These are phyloP conservation scores for Trichoderma arundinaceum DNA, from an alignment of 2,329 filamentous ascomycete genomes.

Conservation along the genomic window DNA sequence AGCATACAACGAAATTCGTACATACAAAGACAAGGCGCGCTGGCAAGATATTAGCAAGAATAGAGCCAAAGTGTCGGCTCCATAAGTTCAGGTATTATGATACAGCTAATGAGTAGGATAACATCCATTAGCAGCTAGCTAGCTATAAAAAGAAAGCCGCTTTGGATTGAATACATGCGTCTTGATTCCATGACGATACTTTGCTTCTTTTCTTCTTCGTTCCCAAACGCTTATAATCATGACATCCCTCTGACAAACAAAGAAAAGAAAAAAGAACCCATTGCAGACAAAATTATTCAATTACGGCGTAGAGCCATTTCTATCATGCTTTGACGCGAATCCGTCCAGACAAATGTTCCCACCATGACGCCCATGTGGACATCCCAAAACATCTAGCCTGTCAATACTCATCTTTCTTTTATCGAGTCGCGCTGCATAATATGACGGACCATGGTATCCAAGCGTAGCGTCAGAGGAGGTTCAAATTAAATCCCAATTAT, in stretches of 20 bases:
- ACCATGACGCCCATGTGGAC: slow-evolving; percentile 34
- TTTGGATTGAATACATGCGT: slow-evolving; percentile 6
- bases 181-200: background rate
- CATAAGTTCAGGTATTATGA: slow-evolving; percentile 1
- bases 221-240: slow-evolving; percentile 10
- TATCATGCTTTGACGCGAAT: slow-evolving; percentile 34
- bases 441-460: slow-evolving; percentile 29
- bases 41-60: background rate
- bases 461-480: slow-evolving; percentile 36
- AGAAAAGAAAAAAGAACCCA: background rate
- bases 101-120: background rate
- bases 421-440: slow-evolving; percentile 15
- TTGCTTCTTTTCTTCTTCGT: background rate
- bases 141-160: background rate
- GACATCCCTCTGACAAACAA: slow-evolving; percentile 25
- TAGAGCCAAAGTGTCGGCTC: background rate
- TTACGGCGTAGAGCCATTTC: slow-evolving; percentile 37
- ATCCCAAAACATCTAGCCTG: slow-evolving; percentile 32
- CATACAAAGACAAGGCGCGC: background rate
- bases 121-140: slow-evolving; percentile 8
- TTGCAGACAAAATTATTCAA: slow-evolving; percentile 35
- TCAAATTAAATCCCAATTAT: slow-evolving; percentile 27
- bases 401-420: slow-evolving; percentile 30
- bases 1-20: slow-evolving; percentile 2
- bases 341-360: slow-evolving; percentile 32